Conservation (phyloP, 495 filamentous ascomycete genomes). For the Beverwykella pulmonaria region DNA sequence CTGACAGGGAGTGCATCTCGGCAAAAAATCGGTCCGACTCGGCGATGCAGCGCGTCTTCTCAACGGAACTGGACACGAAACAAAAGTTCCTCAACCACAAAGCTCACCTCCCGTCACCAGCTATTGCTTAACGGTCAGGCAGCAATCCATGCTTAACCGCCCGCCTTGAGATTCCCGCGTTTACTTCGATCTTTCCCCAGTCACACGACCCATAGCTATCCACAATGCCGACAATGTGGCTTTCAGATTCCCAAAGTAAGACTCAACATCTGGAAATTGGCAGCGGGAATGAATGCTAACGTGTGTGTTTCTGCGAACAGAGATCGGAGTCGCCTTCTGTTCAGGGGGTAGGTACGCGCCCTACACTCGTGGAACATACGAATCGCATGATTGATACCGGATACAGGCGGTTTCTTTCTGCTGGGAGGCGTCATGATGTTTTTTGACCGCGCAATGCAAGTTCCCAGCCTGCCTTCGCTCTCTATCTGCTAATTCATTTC, state of each 20-base stretch:
- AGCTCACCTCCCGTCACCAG: not conserved
- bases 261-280: not conserved
- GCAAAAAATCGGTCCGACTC: not conserved
- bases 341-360: constrained; percentile 75
- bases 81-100: constrained; percentile 13
- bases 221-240: constrained; percentile 80
- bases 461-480: constrained; percentile 14
- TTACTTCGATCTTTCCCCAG: not conserved
- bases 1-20: constrained; percentile 1
- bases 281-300: constrained; percentile 3
- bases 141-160: constrained; percentile 4
- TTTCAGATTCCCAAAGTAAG: constrained; percentile 93
- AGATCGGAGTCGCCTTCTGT: constrained; percentile 95
- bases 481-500: constrained; percentile 21
- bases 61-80: constrained; percentile 28
- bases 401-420: constrained; percentile 80
- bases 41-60: constrained; percentile 6
- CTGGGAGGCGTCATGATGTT: constrained; percentile 92
- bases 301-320: constrained; percentile 50
- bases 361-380: not conserved
- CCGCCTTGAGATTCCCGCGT: not conserved
- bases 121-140: constrained; percentile 7
- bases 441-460: constrained; percentile 92
- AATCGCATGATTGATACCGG: constrained; percentile 5
- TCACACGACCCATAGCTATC: constrained; percentile 2